Conservation (phyloP, 768 basidiomycete genomes). For the Suillus occidentalis region DNA sequence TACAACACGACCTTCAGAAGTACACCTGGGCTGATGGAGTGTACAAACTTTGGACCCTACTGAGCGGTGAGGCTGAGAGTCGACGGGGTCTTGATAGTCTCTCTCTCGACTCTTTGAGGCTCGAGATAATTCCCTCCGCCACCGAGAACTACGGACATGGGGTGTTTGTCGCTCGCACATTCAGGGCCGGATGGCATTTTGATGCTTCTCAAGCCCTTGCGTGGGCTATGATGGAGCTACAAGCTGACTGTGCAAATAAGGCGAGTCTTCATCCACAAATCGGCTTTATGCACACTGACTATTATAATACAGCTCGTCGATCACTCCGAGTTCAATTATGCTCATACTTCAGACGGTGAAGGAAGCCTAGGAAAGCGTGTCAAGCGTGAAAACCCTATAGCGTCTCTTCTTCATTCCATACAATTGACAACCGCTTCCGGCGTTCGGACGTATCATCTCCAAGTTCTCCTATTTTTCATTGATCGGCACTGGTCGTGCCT, state of each 20-base stretch:
- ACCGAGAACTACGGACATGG: constrained; percentile 18
- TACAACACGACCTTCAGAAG: constrained; percentile 23
- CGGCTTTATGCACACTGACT: constrained; percentile 6
- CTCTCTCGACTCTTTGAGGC: constrained; percentile 61
- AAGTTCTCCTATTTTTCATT: constrained; percentile 83
- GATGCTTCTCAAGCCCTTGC: constrained; percentile 64
- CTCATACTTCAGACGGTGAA: constrained; percentile 35
- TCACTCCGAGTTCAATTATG: constrained; percentile 55
- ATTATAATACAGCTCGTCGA: constrained; percentile 51
- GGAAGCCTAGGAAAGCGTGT: constrained; percentile 47
- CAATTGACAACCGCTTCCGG: constrained; percentile 31
- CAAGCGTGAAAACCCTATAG: constrained; percentile 60
- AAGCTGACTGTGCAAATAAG: constrained; percentile 74
- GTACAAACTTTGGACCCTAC: constrained; percentile 49
- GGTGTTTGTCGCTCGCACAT: constrained; percentile 64
- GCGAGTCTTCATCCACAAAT: constrained; percentile 36
- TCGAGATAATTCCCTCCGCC: constrained; percentile 41
- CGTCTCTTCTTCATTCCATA: constrained; percentile 52
- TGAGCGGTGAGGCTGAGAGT: constrained; percentile 63
- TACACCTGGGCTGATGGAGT: constrained; percentile 50
- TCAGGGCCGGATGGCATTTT: constrained; percentile 75
- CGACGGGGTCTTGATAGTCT: constrained; percentile 67
- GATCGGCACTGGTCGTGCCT: constrained; percentile 73
- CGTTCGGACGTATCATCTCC: constrained; percentile 55
- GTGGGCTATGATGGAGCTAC: constrained; percentile 79